phyloP scores from a whole-genome alignment of 768 basidiomycete species.

The Filobasidium wieringae region DNA sequence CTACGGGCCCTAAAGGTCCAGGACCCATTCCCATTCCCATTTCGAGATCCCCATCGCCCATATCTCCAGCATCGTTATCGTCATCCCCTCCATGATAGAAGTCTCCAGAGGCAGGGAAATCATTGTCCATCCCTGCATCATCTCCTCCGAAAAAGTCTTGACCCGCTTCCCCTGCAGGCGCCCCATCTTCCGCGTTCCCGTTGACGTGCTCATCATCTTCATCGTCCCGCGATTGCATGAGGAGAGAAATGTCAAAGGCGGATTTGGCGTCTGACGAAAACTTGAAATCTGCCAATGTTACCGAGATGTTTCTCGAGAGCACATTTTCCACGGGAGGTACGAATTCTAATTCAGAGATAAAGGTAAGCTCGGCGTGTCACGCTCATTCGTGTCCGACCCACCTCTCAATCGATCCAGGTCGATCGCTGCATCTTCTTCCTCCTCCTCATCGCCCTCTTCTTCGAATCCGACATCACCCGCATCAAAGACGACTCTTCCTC shows the following conservation, averaged over 20 bases:
- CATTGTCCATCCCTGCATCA: neutral
- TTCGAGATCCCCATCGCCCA: conserved; percentile 13
- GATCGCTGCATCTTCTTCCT: conserved; percentile 47
- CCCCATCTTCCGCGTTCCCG: neutral
- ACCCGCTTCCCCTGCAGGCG: neutral
- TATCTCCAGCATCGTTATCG: conserved; percentile 39
- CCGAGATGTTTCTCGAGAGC: conserved; percentile 62
- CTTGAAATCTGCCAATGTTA: conserved; percentile 66
- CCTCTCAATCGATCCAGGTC: conserved; percentile 43
- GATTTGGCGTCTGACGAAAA: conserved; percentile 58
- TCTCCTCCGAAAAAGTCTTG: conserved; percentile 8
- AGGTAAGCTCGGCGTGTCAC: conserved; percentile 1
- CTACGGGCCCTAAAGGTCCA: conserved; percentile 41
- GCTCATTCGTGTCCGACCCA: conserved; percentile 39
- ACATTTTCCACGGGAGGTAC: conserved; percentile 57
- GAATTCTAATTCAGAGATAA: conserved; percentile 49
- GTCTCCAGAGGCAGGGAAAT: conserved; percentile 9
- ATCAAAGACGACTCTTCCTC: conserved; percentile 85
- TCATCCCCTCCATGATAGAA: conserved; percentile 31
- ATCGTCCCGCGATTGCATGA: conserved; percentile 15
- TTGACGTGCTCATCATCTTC: conserved; percentile 16
- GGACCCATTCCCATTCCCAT: conserved; percentile 13
- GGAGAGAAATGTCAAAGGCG: conserved; percentile 47
- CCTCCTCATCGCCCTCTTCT: conserved; percentile 59
- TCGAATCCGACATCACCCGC: conserved; percentile 67